Conservation (phyloP, 257 asterid species). For the Anisodus tanguticus region DNA sequence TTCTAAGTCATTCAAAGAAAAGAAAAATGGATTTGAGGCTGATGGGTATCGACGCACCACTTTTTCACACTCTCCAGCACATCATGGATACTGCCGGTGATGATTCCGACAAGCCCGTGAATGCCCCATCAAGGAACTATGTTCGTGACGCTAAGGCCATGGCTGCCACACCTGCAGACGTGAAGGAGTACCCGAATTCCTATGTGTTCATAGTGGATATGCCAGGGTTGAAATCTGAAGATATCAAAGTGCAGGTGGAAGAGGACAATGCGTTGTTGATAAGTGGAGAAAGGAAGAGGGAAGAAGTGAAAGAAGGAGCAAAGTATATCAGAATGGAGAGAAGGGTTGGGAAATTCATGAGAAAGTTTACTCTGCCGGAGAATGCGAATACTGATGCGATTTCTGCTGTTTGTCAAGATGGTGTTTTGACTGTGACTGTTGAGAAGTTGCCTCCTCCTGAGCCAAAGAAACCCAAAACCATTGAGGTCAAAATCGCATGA, state of each 20-base stretch:
- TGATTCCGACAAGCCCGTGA: constrained; percentile 32
- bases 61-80: constrained; percentile 39
- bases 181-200: constrained; percentile 43
- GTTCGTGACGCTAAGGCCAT: constrained; percentile 48
- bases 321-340: constrained; percentile 54
- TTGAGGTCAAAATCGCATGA: no score
- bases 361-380: no score
- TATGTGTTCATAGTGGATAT: constrained; percentile 51
- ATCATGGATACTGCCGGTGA: constrained; percentile 40
- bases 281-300: constrained; percentile 51
- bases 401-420: no score
- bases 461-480: no score
- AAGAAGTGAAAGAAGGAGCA: constrained; percentile 46
- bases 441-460: no score
- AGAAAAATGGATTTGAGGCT: constrained; percentile 39
- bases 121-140: constrained; percentile 38
- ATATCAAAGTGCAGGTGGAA: constrained; percentile 51
- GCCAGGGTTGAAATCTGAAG: constrained; percentile 53
- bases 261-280: constrained; percentile 38
- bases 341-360: constrained; percentile 34
- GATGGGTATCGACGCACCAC: constrained; percentile 31
- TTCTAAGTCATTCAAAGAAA: not conserved
- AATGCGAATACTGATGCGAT: no score
- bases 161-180: constrained; percentile 58
- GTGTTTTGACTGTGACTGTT: no score